phyloP scores from a whole-genome alignment of 1,284 basidiomycete genomes.

The Porogramme epimiltina region DNA sequence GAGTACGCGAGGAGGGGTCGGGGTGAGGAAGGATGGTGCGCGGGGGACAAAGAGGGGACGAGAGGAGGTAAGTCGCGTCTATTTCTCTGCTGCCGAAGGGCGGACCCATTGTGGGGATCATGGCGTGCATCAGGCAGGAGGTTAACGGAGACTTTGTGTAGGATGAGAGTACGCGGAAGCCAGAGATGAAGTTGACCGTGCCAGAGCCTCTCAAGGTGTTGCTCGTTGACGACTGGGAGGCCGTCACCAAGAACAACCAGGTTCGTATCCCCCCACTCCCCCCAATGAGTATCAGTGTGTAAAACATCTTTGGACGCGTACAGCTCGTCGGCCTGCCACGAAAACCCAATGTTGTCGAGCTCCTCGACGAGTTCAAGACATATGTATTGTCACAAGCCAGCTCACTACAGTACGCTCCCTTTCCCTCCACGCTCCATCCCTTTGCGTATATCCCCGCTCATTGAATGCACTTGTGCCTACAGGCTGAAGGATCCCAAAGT shows the following conservation, averaged over 20 bases:
- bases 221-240: conserved; percentile 98
- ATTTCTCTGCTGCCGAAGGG: no score
- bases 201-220: conserved; percentile 89
- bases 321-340: conserved; percentile 89
- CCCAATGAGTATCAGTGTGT: no score
- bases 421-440: not conserved
- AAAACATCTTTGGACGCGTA: not conserved
- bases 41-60: conserved; percentile 62
- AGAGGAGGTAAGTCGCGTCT: conserved; percentile 52
- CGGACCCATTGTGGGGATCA: not conserved
- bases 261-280: conserved; percentile 38
- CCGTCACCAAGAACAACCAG: conserved; percentile 93
- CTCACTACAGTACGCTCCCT: conserved; percentile 48
- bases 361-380: conserved; percentile 80
- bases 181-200: conserved; percentile 89
- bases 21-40: conserved; percentile 44
- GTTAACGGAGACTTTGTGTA: conserved; percentile 25
- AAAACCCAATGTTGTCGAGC: conserved; percentile 76
- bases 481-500: conserved; percentile 65
- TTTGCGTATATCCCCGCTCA: not conserved
- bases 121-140: not conserved
- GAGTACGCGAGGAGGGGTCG: conserved; percentile 3
- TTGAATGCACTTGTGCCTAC: not conserved
- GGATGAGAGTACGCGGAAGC: conserved; percentile 72
- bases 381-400: conserved; percentile 56